Base-by-base conservation (phyloP, 352 stramenopile genomes). In the Phytophthora citricola region DNA sequence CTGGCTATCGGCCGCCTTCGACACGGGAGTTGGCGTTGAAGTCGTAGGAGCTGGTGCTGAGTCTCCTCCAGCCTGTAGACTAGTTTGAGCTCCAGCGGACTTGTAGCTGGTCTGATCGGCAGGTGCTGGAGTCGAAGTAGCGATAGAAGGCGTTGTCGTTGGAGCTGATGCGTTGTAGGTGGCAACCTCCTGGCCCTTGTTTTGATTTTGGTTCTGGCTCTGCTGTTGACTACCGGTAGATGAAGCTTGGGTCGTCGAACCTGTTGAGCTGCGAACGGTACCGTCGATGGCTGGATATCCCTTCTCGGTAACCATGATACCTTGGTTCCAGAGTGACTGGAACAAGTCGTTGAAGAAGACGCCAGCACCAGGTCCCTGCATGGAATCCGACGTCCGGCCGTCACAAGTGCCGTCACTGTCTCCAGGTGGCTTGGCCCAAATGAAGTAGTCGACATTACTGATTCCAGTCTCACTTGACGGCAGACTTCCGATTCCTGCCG, bases 371-470 rank as follows among this genome's bases (percentile, higher is more conserved):
- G 83, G 81, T 8, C 83, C 85, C 14, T 70, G 49, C 72, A 90
- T 75, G 0, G 83, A 61, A 36, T 92, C 80, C 11, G 66, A 26
- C 4, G 70, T 87, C 34, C 71, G 75, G 5, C 69, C 66, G 15
- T 62, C 54, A 47, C 85, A 91, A 7, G 66, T 77, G 36, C 85
- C 82, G 44, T 93, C 85, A 40, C 73, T 88, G 29, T 90, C 78
- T 66, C 82, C 85, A 32, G 79, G 71, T 2, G 82, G 81, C 65
- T 91, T 93, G 58, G 82, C 75, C 81, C 82, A 93, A 32, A 90
- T 58, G 46, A 89, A 86, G 70, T 92, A 92, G 63, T 92, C 83
- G 11, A 93, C 70, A 48, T 86, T 81, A 26, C 38, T 49, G 44
- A 86, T 65, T 9, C 79, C 79, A 1, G 82, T 91, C 53, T 83